A percentile compares a stretch with the other conserved stretches of the same genome.
Evolutionary conservation across 192 early-diverging fungal species (phyloP).

Genomic region (Allomyces macrogynus): DNA sequence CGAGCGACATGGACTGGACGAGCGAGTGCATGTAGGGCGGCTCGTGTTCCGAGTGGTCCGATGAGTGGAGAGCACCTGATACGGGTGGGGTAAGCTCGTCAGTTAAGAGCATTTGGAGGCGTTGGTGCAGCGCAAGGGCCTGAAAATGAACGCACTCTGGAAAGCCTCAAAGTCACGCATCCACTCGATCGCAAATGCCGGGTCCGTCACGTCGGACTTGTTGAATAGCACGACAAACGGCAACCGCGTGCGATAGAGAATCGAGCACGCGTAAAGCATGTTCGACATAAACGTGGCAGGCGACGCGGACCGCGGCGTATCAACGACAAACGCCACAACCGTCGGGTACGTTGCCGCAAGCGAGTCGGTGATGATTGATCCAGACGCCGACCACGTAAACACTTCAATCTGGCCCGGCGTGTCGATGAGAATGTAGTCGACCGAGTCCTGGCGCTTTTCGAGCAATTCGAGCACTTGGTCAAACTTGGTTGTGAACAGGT

Average conservation of each 20-base stretch:
- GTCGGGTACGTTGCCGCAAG: slow-evolving; percentile 81
- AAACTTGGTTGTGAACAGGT: slow-evolving; percentile 94
- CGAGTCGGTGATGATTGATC: slow-evolving; percentile 84
- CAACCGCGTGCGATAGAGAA: slow-evolving; percentile 92
- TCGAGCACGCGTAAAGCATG: slow-evolving; percentile 93
- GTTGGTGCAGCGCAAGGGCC: no score
- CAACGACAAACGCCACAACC: slow-evolving; percentile 79
- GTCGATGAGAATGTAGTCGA: slow-evolving; percentile 71
- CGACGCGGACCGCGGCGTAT: slow-evolving; percentile 75
- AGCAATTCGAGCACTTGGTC: slow-evolving; percentile 85
- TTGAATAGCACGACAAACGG: slow-evolving; percentile 92
- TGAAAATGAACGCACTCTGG: slow-evolving; percentile 36
- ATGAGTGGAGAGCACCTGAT: no score
- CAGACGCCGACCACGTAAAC: slow-evolving; percentile 96
- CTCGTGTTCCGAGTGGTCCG: slow-evolving; percentile 36
- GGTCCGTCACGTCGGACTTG: slow-evolving; percentile 80
- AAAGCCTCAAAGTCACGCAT: slow-evolving; percentile 92
- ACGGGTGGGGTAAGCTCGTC: no score
- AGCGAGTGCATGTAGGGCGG: slow-evolving; percentile 76
- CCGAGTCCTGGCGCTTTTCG: slow-evolving; percentile 44
- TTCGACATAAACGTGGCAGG: slow-evolving; percentile 97
- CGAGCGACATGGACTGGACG: slow-evolving; percentile 87
- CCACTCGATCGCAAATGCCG: slow-evolving; percentile 83
- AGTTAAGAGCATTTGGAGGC: no score
- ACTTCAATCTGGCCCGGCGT: slow-evolving; percentile 98